phyloP scores from a whole-genome alignment of 1,284 basidiomycete genomes.

The Ustilago sp. region DNA sequence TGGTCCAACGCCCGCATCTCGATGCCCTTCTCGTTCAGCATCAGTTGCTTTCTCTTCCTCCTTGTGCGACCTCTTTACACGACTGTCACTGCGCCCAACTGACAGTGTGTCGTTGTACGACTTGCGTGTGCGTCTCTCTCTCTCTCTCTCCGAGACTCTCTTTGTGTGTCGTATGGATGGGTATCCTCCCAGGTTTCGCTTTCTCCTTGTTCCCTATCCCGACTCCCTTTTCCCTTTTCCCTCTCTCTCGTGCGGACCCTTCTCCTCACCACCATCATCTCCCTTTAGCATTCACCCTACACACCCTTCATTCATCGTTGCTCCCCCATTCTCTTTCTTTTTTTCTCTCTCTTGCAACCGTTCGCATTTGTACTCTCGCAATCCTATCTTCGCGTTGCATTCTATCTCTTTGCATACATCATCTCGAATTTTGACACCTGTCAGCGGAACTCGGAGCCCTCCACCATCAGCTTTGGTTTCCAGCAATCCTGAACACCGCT shows the following conservation, averaged over 20 bases:
- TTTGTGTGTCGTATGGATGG: neutral
- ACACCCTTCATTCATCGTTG: conserved; percentile 1
- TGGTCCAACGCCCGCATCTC: conserved; percentile 1
- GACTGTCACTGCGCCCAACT: neutral
- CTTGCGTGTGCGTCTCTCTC: conserved; percentile 3
- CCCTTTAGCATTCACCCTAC: conserved; percentile 4
- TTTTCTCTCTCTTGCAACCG: conserved; percentile 2
- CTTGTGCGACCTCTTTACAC: neutral
- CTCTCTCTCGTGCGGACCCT: conserved; percentile 36
- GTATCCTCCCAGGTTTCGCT: conserved; percentile 3
- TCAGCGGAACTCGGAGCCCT: conserved; percentile 34
- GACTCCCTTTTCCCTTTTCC: conserved; percentile 19
- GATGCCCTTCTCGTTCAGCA: neutral
- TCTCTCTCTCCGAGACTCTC: neutral
- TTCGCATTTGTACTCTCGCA: conserved; percentile 6
- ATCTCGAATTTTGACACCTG: conserved; percentile 36
- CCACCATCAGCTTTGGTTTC: conserved; percentile 30
- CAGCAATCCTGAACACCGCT: conserved; percentile 17
- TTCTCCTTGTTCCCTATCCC: conserved; percentile 18
- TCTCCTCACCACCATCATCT: conserved; percentile 32
- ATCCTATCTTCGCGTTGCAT: conserved; percentile 17
- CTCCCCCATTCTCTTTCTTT: conserved; percentile 3
- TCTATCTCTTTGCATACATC: conserved; percentile 10
- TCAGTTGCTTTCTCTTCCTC: neutral
- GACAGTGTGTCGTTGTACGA: neutral